These are phyloP conservation scores for Aaosphaeria arxii DNA, from an alignment of 2,329 filamentous ascomycete genomes.

Conservation along the genomic window DNA sequence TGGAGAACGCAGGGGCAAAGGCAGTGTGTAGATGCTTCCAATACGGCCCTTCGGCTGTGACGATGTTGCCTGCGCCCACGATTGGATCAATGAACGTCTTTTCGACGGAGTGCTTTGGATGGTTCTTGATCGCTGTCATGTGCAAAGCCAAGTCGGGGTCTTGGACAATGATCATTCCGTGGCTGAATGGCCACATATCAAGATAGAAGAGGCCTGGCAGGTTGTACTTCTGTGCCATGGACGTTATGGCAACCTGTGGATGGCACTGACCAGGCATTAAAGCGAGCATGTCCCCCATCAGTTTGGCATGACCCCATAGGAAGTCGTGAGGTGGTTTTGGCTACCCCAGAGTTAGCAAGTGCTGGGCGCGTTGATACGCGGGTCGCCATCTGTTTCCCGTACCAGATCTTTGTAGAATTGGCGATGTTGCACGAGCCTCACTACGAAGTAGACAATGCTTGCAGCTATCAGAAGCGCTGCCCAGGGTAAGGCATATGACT, in stretches of 20 bases:
- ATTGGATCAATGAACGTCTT: constrained; percentile 16
- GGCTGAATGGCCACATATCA: constrained; percentile 44
- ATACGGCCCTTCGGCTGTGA: constrained; percentile 23
- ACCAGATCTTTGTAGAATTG: constrained; percentile 22
- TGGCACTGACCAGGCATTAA: background rate
- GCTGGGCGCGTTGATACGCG: no score
- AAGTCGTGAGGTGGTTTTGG: constrained; percentile 42
- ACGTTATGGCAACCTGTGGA: constrained; percentile 11
- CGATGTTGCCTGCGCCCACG: constrained; percentile 25
- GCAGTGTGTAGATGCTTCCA: constrained; percentile 37
- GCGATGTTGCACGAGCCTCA: constrained; percentile 17
- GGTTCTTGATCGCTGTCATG: constrained; percentile 31
- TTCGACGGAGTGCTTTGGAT: constrained; percentile 29
- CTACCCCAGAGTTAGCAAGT: constrained; percentile 10
- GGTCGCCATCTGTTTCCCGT: background rate
- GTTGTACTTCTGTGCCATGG: constrained; percentile 35
- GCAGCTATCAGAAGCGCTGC: constrained; percentile 7
- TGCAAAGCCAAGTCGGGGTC: constrained; percentile 39
- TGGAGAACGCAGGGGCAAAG: constrained; percentile 35
- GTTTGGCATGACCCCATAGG: constrained; percentile 40
- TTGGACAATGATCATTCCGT: constrained; percentile 29
- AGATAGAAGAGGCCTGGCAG: constrained; percentile 41
- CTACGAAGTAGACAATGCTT: constrained; percentile 13
- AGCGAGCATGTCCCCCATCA: constrained; percentile 16
- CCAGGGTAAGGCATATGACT: background rate